These are phyloP conservation scores for Hymenoscyphus repandus DNA, from an alignment of 2,329 filamentous ascomycete species.

Conservation along the genomic window DNA sequence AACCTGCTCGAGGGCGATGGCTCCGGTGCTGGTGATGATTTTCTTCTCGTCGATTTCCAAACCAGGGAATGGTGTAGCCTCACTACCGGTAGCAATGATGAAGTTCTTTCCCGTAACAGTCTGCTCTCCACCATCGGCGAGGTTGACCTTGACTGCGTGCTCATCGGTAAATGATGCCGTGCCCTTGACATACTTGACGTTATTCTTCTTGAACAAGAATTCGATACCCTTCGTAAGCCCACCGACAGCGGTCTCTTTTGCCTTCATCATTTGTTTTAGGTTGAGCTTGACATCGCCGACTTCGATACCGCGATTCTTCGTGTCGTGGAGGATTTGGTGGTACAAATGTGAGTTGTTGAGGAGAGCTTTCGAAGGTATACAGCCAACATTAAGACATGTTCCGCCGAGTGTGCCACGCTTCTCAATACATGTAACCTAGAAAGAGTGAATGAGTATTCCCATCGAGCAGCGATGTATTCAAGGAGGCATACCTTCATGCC, in stretches of 20 bases:
- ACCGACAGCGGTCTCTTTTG: slow-evolving; percentile 86
- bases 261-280: slow-evolving; percentile 94
- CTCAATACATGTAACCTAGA: slow-evolving; percentile 90
- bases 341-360: slow-evolving; percentile 99
- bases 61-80: slow-evolving; percentile 93
- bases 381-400: slow-evolving; percentile 98
- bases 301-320: slow-evolving; percentile 94
- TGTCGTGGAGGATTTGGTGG: slow-evolving; percentile 95
- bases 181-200: slow-evolving; percentile 96
- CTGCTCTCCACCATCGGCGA: slow-evolving; percentile 87
- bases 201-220: slow-evolving; percentile 99
- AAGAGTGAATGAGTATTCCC: slow-evolving; percentile 13
- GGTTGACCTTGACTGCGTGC: slow-evolving; percentile 84
- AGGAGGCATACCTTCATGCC: slow-evolving; percentile 72
- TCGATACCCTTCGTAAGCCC: slow-evolving; percentile 96
- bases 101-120: slow-evolving; percentile 92
- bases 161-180: slow-evolving; percentile 81
- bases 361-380: slow-evolving; percentile 98
- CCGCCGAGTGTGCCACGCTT: slow-evolving; percentile 93
- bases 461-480: slow-evolving; percentile 2
- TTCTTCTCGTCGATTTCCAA: slow-evolving; percentile 96
- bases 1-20: slow-evolving; percentile 81
- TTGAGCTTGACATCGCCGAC: slow-evolving; percentile 97
- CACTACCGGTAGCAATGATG: slow-evolving; percentile 91
- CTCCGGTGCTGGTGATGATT: slow-evolving; percentile 93